Base-by-base conservation (phyloP, 306 rosid genomes). In the Oxytropis ochrocephala region DNA sequence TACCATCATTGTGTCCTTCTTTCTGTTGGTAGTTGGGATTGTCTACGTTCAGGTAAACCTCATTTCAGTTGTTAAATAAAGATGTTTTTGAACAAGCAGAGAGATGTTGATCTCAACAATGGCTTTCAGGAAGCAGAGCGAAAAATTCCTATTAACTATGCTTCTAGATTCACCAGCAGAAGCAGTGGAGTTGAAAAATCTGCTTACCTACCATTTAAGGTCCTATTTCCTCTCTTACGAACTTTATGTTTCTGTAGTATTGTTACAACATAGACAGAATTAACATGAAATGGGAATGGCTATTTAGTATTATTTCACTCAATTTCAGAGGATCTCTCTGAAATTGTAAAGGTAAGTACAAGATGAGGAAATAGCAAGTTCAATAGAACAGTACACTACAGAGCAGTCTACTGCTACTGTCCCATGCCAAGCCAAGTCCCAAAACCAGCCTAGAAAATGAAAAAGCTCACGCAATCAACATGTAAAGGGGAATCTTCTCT, bases 141-240 rank as follows among this genome's bases (percentile, higher is more conserved):
- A 85, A 93, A 93, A 84, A 93, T 93, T 74, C 98, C 98, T 36
- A 79, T 93, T 36, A 93, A 93, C 78, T 90, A 90, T 82, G 98
- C 97, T 59, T 93, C 98, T 66, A 83, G 98, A 82, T 86, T 83
- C 83, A 75, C 86, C 68, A 85, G 87, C 78, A 84, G 58, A 90
- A 82, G 81, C 64, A 86, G 91, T 65, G 97, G 97, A 62, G 86
- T 85, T 77, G 85, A 90, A 78, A 88, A 85, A 75, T 88, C 98
- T 54, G 97, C 97, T 80, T 93, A 90, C 85, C 83, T 93, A 27
- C 96, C 97, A 47, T 93, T 93, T 81, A 93, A 93, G 96, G 97
- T 93, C 42, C 59, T 81, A 47, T 59, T 43, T 65, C 74, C 64
- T 57, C 30, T 48, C 48, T 67, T 47, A 21, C 64, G 48, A 59